Base-by-base conservation (phyloP, 2,329 filamentous ascomycete species). In the Cercospora beticola region DNA sequence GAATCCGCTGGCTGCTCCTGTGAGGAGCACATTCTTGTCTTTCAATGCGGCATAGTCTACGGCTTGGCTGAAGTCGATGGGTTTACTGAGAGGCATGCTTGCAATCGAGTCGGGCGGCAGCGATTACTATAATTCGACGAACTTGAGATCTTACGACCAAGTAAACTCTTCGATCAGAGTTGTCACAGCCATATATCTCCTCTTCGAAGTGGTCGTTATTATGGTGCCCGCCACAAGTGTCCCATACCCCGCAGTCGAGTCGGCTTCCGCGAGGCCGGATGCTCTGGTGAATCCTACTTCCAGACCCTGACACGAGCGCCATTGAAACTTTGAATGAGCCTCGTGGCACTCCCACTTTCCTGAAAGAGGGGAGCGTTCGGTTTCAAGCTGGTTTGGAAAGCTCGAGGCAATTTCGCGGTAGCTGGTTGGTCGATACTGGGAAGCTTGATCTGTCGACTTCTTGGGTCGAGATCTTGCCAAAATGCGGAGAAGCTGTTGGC, bases 11-110 rank as follows among this genome's bases (percentile, higher is more conserved):
- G 60, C 60, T 6, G 60, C 60, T 23, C 60, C 60, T 2, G 60
- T 63, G 28, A 63, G 60, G 21, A 63, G 60, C 40, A 63, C 60
- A 23, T 63, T 63, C 16, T 28, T 49, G 43, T 63, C 43, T 18
- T 54, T 54, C 43, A 63, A 43, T 18, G 60, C 36, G 1, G 60
- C 60, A 54, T 63, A 63, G n/a, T 63, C 12, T 3, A 63, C 43
- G 4, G 60, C 16, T 10, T 63, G 60, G 40, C 9, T 23, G 60
- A 63, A 54, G 14, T 63, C 30, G 43, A 63, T 63, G 2, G 60
- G 60, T n/a, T 33, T 14, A 28, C 60, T 63, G 16, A 54, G n/a
- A 54, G 60, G 60, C 60, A 62, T 62, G 4, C n/a, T 62, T 58
- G 49, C 26, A 16, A 14, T 23, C 16, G 21, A 8, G 21, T 6